These are phyloP conservation scores for Fistulina hepatica DNA, from an alignment of 1,284 basidiomycete species.

Conservation along the genomic window DNA sequence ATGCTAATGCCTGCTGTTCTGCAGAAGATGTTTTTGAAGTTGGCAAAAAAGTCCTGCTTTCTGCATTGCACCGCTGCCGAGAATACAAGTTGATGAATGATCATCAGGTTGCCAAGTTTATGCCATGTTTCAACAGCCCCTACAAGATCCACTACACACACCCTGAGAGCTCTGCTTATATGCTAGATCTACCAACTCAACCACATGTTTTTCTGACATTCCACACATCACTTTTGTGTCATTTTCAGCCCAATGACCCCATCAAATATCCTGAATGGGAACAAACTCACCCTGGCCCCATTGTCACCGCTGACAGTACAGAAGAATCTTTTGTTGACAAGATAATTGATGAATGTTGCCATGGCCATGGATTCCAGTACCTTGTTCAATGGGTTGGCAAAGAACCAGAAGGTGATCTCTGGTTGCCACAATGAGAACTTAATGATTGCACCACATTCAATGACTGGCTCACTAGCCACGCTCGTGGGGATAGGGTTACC, in stretches of 20 bases:
- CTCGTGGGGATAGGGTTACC: too few relatives aligned
- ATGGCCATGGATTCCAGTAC: constrained; percentile 15
- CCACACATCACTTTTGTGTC: background rate
- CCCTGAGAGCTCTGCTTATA: constrained; percentile 7
- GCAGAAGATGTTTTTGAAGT: constrained; percentile 12
- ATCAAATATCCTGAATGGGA: constrained; percentile 12
- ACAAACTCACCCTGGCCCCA: constrained; percentile 2
- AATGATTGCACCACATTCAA: constrained; percentile 19
- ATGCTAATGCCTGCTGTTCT: constrained; percentile 19
- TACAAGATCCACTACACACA: constrained; percentile 18
- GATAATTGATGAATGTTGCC: constrained; percentile 16
- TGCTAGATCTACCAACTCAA: constrained; percentile 2
- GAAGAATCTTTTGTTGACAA: constrained; percentile 19
- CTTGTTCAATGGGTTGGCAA: constrained; percentile 17
- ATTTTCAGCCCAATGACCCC: background rate
- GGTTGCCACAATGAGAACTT: constrained; percentile 15
- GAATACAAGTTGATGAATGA: constrained; percentile 20
- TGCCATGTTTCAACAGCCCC: constrained; percentile 25
- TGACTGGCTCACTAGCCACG: too few relatives aligned
- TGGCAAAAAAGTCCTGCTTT: constrained; percentile 22
- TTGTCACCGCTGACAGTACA: constrained; percentile 14
- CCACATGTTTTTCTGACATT: constrained; percentile 1
- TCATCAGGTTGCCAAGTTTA: constrained; percentile 24
- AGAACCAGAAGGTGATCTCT: constrained; percentile 17
- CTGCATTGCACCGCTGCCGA: constrained; percentile 17